phyloP scores from a whole-genome alignment of 257 asterid genomes.

The Nicotiana paniculata region DNA sequence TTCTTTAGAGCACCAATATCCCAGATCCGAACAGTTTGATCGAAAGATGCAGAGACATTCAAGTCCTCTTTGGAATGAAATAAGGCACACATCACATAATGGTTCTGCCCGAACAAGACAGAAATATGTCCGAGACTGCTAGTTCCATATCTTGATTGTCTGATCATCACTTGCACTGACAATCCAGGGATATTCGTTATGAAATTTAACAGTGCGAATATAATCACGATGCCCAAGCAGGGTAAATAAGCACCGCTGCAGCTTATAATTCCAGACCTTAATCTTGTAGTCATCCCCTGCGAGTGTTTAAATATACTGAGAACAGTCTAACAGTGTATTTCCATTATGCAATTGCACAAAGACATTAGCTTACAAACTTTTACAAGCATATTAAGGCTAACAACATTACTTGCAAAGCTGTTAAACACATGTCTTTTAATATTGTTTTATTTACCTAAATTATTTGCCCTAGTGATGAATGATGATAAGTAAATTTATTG shows the following conservation, averaged over 20 bases:
- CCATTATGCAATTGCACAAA: background rate
- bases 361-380: background rate
- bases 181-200: slow-evolving; percentile 96
- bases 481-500: background rate
- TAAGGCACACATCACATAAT: slow-evolving; percentile 93
- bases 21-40: slow-evolving; percentile 98
- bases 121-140: slow-evolving; percentile 97
- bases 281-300: slow-evolving; percentile 99
- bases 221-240: slow-evolving; percentile 98
- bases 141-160: slow-evolving; percentile 96
- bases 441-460: background rate
- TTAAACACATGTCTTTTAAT: background rate
- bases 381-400: background rate
- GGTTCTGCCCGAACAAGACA: slow-evolving; percentile 93
- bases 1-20: slow-evolving; percentile 91
- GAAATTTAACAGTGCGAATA: slow-evolving; percentile 90
- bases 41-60: slow-evolving; percentile 95
- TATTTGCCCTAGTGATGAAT: background rate
- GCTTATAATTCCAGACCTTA: slow-evolving; percentile 93
- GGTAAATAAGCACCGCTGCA: slow-evolving; percentile 76
- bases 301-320: slow-evolving; percentile 7
- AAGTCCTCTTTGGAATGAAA: slow-evolving; percentile 96
- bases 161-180: slow-evolving; percentile 98
- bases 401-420: background rate
- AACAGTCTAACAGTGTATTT: background rate